Percentiles rank a stretch among this genome's conserved stretches.
Evolutionary conservation across 2,329 filamentous ascomycete genomes (phyloP).

Genomic region (Karstenula rhodostoma): DNA sequence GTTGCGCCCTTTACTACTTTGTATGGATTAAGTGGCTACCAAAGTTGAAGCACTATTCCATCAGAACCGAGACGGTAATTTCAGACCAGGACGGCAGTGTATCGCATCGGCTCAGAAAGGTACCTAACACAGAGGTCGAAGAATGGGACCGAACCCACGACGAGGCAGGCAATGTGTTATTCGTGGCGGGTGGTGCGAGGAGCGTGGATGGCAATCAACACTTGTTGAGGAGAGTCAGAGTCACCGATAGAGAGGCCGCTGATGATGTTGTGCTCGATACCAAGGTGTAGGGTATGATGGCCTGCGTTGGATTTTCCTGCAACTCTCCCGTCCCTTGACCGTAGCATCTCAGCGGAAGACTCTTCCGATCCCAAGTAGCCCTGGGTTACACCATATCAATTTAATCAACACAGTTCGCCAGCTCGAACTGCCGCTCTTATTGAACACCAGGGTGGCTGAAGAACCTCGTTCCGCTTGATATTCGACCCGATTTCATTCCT

Average conservation of each 20-base stretch:
- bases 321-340: background rate
- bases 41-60: constrained; percentile 29
- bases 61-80: constrained; percentile 38
- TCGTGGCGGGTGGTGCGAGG: constrained; percentile 11
- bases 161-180: constrained; percentile 33
- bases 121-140: constrained; percentile 34
- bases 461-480: background rate
- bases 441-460: background rate
- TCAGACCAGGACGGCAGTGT: constrained; percentile 38
- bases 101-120: constrained; percentile 33
- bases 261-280: background rate
- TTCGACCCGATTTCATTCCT: background rate
- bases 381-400: too few relatives aligned
- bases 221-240: constrained; percentile 3
- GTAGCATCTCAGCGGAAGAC: too few relatives aligned
- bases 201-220: constrained; percentile 10
- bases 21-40: constrained; percentile 41
- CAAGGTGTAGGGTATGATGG: constrained; percentile 1
- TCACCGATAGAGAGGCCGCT: background rate
- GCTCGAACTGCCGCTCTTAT: too few relatives aligned
- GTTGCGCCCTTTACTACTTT: constrained; percentile 34
- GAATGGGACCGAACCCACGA: constrained; percentile 45
- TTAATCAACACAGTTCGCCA: too few relatives aligned
- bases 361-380: too few relatives aligned
- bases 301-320: background rate